A percentile compares a stretch with the other conserved stretches of the same genome.
These are phyloP conservation scores for Breynia disticha DNA, from an alignment of 441 rosid genomes.

Conservation along the genomic window DNA sequence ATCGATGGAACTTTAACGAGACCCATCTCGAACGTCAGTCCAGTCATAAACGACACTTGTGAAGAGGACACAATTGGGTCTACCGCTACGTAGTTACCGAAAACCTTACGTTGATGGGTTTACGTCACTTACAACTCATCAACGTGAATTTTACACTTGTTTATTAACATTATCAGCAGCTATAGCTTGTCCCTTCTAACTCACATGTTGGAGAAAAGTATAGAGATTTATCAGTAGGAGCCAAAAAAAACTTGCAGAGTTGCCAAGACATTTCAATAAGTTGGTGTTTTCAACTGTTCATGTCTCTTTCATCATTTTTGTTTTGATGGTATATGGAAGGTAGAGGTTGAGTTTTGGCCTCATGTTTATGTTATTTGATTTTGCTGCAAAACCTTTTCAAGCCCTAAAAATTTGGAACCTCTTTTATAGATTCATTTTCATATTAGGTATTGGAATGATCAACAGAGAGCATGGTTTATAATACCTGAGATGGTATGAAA, in stretches of 20 bases:
- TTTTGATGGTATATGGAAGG: constrained; percentile 18
- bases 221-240: no score
- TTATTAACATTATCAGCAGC: no score
- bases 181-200: no score
- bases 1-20: no score
- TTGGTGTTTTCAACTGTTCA: constrained; percentile 7
- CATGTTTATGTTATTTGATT: constrained; percentile 2
- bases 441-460: background rate
- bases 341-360: constrained; percentile 15
- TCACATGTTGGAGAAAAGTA: no score
- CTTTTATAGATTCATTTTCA: background rate
- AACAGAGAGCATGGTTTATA: background rate
- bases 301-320: constrained; percentile 15
- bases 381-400: constrained; percentile 9
- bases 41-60: no score
- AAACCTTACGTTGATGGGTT: no score
- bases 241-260: background rate
- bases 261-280: constrained; percentile 8
- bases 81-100: no score
- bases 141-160: no score
- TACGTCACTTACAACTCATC: no score
- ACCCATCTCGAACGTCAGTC: no score
- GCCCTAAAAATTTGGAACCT: constrained; percentile 7
- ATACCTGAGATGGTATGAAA: background rate
- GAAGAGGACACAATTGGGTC: no score